Conservation (phyloP, 2,329 filamentous ascomycete genomes). For the Trichophyton mentagrophytes region DNA sequence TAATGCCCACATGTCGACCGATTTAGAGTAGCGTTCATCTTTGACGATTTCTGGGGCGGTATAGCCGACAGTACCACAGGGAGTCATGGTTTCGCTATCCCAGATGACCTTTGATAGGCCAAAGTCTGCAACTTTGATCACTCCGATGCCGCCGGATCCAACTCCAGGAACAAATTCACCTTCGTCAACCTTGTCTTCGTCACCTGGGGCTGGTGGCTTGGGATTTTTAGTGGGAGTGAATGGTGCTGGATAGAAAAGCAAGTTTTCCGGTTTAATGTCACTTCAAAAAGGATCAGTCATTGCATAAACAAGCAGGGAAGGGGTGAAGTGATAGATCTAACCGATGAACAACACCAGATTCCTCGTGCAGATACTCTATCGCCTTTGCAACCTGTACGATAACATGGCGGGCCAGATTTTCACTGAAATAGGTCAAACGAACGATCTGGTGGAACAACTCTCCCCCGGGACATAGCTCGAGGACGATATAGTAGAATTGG, state of each 20-base stretch:
- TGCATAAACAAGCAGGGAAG: background rate
- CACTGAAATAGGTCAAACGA: slow-evolving; percentile 94
- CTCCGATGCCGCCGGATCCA: slow-evolving; percentile 80
- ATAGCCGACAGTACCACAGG: slow-evolving; percentile 97
- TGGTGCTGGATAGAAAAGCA: slow-evolving; percentile 79
- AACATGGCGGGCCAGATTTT: slow-evolving; percentile 85
- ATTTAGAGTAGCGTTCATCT: slow-evolving; percentile 96
- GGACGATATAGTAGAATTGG: slow-evolving; percentile 95
- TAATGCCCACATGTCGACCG: slow-evolving; percentile 97
- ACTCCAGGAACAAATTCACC: slow-evolving; percentile 76
- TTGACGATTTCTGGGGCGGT: slow-evolving; percentile 98
- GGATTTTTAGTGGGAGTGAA: slow-evolving; percentile 68
- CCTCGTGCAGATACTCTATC: slow-evolving; percentile 85
- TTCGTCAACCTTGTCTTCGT: slow-evolving; percentile 95
- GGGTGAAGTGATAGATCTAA: slow-evolving; percentile 36
- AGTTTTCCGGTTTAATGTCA: slow-evolving; percentile 97
- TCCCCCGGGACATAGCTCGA: slow-evolving; percentile 87
- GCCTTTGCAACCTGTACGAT: slow-evolving; percentile 93
- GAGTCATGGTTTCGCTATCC: slow-evolving; percentile 97
- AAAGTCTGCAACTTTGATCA: slow-evolving; percentile 96
- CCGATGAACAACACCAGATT: slow-evolving; percentile 93
- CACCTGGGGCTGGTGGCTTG: slow-evolving; percentile 69
- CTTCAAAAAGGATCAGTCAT: slow-evolving; percentile 36
- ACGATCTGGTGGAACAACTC: slow-evolving; percentile 99
- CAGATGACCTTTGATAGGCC: slow-evolving; percentile 95